Percentiles rank a stretch among this genome's conserved stretches.
phyloP scores from a whole-genome alignment of 371 early-diverging fungal genomes.

The Chytridium lagenaria region DNA sequence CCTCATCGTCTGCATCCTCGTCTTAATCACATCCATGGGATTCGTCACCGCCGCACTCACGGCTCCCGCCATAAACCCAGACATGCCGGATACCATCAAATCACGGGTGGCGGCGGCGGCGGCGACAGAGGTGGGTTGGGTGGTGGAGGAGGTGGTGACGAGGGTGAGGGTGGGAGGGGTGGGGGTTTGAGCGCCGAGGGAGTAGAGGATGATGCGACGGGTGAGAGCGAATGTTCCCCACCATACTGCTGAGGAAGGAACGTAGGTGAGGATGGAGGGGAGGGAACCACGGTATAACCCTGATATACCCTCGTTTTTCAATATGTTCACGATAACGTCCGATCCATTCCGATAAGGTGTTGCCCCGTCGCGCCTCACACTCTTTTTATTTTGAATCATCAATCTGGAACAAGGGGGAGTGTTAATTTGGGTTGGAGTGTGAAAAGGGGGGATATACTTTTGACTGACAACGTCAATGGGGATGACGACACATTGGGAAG shows the following conservation, averaged over 20 bases:
- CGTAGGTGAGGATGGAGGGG: slow-evolving; percentile 34
- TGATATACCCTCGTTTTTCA: slow-evolving; percentile 28
- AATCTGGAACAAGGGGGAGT: slow-evolving; percentile 11
- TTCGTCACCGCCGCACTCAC: slow-evolving; percentile 25
- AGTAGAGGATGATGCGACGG: slow-evolving; percentile 3
- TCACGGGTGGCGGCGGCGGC: not conserved
- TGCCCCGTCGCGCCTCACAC: not conserved
- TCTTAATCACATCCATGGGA: slow-evolving; percentile 20
- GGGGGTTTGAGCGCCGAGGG: not conserved
- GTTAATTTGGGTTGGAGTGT: not conserved
- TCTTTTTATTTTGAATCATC: slow-evolving; percentile 30
- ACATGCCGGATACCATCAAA: slow-evolving; percentile 5
- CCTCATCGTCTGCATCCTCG: not conserved
- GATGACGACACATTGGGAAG: slow-evolving; percentile 31
- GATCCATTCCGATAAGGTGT: not conserved
- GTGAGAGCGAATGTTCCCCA: slow-evolving; percentile 33
- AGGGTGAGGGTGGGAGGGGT: not conserved
- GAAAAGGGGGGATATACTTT: slow-evolving; percentile 16
- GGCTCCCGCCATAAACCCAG: slow-evolving; percentile 22
- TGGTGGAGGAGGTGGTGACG: not conserved
- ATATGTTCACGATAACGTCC: slow-evolving; percentile 20
- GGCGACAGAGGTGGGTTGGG: slow-evolving; percentile 1
- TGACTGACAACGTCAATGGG: slow-evolving; percentile 41
- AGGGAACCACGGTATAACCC: slow-evolving; percentile 36
- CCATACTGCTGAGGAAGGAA: slow-evolving; percentile 38